Evolutionary conservation across 306 rosid genomes (phyloP), one percentile per base, ranked within the genome.

Genomic region (Vachellia collinsii): DNA sequence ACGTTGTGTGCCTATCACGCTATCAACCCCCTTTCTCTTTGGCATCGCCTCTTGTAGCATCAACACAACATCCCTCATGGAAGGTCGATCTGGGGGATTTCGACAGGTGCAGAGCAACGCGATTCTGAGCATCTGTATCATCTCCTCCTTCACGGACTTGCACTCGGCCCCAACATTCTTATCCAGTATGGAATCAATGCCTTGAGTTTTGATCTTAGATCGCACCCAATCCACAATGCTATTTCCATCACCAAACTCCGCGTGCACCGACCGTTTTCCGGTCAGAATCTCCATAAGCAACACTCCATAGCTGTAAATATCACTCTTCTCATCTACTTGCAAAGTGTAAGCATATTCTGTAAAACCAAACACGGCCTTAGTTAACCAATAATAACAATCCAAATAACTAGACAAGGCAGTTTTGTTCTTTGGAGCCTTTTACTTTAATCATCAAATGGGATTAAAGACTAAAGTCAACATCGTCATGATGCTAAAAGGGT

Each of bases 251-350:
- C 99, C 99, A 12, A 95, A 95, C 50, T 89, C 96, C 0, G 91
- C 61, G 13, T 90, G 88, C 19, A 95, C 96, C 0, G 96, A 91
- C 36, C 92, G 85, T 65, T 87, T 93, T 0, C 98, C 94, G 37
- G 87, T 89, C 62, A 95, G 46, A 14, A 95, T 79, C 87, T 95
- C 99, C 93, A 93, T 87, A 16, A 93, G 58, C 72, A 95, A 94
- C 12, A 95, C 98, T 4, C 98, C 98, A 0, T 78, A 95, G 78
- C 98, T 95, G 70, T 93, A 95, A 0, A 95, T 95, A 14, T 93
- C 98, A 81, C 98, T 95, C 94, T 91, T 95, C 70, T 95, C 99
- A 20, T 95, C 99, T 3, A 95, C 98, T 85, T 95, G 98, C 0
- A 95, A 89, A 1, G 98, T 95, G 6, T 95, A 92, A 0, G 98